A percentile compares a stretch with the other conserved stretches of the same genome.
These are phyloP conservation scores for Austroboletus novae-zelandiae DNA, from an alignment of 1,284 basidiomycete species.

Conservation along the genomic window DNA sequence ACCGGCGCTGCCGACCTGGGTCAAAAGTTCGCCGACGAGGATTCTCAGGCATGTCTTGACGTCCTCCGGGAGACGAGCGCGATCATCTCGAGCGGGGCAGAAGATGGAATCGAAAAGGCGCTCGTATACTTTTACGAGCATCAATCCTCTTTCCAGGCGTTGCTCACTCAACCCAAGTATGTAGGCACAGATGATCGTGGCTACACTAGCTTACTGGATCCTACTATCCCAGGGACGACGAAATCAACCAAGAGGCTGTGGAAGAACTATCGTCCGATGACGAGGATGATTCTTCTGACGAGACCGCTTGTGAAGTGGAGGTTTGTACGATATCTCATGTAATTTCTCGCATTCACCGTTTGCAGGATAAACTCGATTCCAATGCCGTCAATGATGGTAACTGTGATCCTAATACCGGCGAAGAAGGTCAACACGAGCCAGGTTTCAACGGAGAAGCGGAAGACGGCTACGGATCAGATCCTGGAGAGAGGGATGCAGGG, in stretches of 20 bases:
- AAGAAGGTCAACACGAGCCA: not conserved
- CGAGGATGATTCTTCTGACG: not conserved
- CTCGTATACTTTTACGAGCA: not conserved
- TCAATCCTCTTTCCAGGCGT: not conserved
- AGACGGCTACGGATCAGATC: too few relatives aligned
- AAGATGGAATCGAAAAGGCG: not conserved
- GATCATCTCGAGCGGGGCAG: not conserved
- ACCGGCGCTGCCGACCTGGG: not conserved
- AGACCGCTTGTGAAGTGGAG: not conserved
- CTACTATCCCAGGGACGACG: not conserved
- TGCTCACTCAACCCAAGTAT: not conserved
- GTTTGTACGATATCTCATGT: not conserved
- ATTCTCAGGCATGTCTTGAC: not conserved
- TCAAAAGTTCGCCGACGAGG: not conserved
- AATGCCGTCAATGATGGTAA: not conserved
- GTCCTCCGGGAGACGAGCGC: not conserved
- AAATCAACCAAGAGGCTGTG: not conserved
- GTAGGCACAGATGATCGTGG: not conserved
- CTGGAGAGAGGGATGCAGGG: too few relatives aligned
- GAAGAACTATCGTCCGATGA: not conserved
- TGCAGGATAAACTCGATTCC: not conserved
- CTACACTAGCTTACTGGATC: not conserved
- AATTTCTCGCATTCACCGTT: not conserved
- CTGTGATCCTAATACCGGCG: not conserved
- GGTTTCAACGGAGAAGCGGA: too few relatives aligned